phyloP scores from a whole-genome alignment of 2,329 filamentous ascomycete genomes.

The Aspergillus brunneoviolaceus region DNA sequence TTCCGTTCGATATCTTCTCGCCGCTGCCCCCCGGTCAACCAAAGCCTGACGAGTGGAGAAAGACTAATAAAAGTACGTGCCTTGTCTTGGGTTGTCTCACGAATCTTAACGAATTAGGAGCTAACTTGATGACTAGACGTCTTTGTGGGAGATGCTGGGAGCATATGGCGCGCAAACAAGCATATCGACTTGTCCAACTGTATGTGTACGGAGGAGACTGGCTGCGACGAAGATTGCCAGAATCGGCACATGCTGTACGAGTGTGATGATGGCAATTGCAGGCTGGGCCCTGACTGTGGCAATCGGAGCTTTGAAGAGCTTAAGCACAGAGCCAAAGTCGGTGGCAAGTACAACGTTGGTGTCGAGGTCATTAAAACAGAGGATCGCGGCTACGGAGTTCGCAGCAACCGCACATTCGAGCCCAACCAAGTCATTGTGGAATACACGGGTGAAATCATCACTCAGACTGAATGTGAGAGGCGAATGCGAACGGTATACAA shows the following conservation, averaged over 20 bases:
- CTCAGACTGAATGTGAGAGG: conserved; percentile 85
- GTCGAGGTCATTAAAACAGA: conserved; percentile 92
- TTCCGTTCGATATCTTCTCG: conserved; percentile 87
- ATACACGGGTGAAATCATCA: conserved; percentile 97
- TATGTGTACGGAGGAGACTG: conserved; percentile 72
- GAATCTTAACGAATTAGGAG: conserved; percentile 1
- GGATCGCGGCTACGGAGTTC: conserved; percentile 86
- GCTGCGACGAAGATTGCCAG: conserved; percentile 86
- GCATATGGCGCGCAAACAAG: conserved; percentile 77
- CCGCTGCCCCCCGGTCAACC: conserved; percentile 82
- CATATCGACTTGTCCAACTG: conserved; percentile 74
- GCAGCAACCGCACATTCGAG: conserved; percentile 82
- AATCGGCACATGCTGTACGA: conserved; percentile 98
- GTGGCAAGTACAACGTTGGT: conserved; percentile 85
- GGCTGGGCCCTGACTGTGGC: conserved; percentile 71
- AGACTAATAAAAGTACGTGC: conserved; percentile 80
- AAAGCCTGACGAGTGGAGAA: conserved; percentile 90
- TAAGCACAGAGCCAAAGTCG: conserved; percentile 69
- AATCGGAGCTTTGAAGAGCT: conserved; percentile 88
- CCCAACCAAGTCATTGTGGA: conserved; percentile 96
- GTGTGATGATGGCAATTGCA: conserved; percentile 88
- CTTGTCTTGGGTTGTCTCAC: neutral
- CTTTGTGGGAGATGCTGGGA: conserved; percentile 79
- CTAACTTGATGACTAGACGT: conserved; percentile 63
- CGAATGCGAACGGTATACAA: conserved; percentile 94